These are phyloP conservation scores for Cubamyces lactineus DNA, from an alignment of 768 basidiomycete species.

Conservation along the genomic window DNA sequence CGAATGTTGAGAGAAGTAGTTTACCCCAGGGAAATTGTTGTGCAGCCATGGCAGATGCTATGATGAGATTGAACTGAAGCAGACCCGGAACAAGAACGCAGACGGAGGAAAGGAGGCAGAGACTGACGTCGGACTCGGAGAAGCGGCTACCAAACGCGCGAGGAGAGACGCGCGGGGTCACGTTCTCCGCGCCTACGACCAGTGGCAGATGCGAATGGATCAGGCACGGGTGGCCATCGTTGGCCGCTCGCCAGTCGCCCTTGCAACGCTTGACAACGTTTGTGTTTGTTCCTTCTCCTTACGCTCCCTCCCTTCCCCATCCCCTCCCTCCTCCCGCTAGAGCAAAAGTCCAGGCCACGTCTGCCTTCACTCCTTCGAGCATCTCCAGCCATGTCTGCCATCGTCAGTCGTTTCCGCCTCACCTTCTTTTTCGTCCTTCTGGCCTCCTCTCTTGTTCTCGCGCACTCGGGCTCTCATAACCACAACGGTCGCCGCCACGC, in stretches of 20 bases:
- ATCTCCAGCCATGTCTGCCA: constrained; percentile 15
- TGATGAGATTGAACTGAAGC: not conserved
- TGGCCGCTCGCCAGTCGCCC: too few species aligned
- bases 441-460: constrained; percentile 16
- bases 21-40: constrained; percentile 38
- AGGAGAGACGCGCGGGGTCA: not conserved
- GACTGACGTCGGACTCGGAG: not conserved
- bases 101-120: not conserved
- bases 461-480: constrained; percentile 11
- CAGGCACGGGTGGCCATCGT: too few species aligned
- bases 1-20: constrained; percentile 31
- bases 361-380: constrained; percentile 3
- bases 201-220: not conserved
- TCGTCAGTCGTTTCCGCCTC: constrained; percentile 18
- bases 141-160: not conserved
- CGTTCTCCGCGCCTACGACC: not conserved
- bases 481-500: constrained; percentile 15
- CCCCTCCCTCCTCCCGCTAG: constrained; percentile 3
- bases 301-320: not conserved
- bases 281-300: not conserved
- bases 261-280: too few species aligned
- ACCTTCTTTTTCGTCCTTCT: constrained; percentile 14
- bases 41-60: constrained; percentile 16
- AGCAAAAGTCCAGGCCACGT: constrained; percentile 5
- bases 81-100: not conserved